A percentile compares a stretch with the other conserved stretches of the same genome.
Evolutionary conservation across 768 basidiomycete genomes (phyloP).

Genomic region (Sarcomyxa edulis): DNA sequence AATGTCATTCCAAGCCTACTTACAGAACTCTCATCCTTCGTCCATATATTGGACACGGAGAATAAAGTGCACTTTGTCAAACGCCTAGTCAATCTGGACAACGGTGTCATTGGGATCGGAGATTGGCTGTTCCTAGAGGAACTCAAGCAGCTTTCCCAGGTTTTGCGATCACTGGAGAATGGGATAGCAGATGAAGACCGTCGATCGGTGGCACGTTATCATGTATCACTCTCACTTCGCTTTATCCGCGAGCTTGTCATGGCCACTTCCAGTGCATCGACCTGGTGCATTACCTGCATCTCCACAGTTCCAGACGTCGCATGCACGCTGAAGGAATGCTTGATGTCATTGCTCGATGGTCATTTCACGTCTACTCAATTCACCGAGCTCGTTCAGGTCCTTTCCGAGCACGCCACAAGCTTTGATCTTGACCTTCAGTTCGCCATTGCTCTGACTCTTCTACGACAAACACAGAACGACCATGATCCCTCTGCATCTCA

Average conservation of each 20-base stretch:
- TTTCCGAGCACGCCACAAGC: neutral
- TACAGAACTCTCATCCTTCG: slow-evolving; percentile 48
- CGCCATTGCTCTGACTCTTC: slow-evolving; percentile 23
- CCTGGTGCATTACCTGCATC: slow-evolving; percentile 41
- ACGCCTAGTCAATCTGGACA: slow-evolving; percentile 53
- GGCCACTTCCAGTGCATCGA: slow-evolving; percentile 28
- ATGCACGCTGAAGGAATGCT: slow-evolving; percentile 29
- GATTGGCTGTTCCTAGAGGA: slow-evolving; percentile 72
- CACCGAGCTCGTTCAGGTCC: slow-evolving; percentile 30
- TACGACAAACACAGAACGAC: slow-evolving; percentile 25
- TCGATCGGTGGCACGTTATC: slow-evolving; percentile 37
- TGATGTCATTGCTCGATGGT: slow-evolving; percentile 43
- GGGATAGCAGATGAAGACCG: slow-evolving; percentile 24
- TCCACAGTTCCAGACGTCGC: slow-evolving; percentile 38
- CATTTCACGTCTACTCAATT: slow-evolving; percentile 42
- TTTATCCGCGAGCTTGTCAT: slow-evolving; percentile 42
- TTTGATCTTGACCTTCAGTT: slow-evolving; percentile 26
- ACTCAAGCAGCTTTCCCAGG: slow-evolving; percentile 41
- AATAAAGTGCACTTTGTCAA: slow-evolving; percentile 48
- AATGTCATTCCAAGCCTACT: slow-evolving; percentile 54
- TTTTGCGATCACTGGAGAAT: slow-evolving; percentile 30
- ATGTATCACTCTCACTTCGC: slow-evolving; percentile 43
- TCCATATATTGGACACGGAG: slow-evolving; percentile 50
- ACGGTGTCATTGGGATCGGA: slow-evolving; percentile 48
- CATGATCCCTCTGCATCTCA: too few species aligned